phyloP scores from a whole-genome alignment of 306 rosid genomes.

The Canavalia ensiformis region DNA sequence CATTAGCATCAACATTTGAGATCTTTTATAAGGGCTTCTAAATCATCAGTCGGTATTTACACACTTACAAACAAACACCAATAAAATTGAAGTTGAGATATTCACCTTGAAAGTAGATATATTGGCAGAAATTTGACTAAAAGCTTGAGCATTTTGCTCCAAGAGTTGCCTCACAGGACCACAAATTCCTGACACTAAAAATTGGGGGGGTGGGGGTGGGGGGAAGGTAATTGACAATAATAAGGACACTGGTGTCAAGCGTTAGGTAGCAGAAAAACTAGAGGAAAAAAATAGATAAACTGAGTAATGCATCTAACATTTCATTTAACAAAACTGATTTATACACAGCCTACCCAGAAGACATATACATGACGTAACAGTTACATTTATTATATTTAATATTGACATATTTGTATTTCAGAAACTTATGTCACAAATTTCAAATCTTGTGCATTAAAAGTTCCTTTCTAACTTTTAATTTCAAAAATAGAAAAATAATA shows the following conservation, averaged over 20 bases:
- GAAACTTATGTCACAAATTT: neutral
- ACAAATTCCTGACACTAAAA: conserved; percentile 64
- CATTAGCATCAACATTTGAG: neutral
- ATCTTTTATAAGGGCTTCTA: neutral
- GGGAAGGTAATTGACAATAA: conserved; percentile 43
- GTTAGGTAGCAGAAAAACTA: neutral
- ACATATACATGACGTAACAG: conserved; percentile 11
- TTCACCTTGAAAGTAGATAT: conserved; percentile 78
- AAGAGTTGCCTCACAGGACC: conserved; percentile 69
- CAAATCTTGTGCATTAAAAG: neutral
- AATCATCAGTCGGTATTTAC: conserved; percentile 13
- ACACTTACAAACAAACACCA: conserved; percentile 4
- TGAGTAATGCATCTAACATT: neutral
- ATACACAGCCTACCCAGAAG: conserved; percentile 10
- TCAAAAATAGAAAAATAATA: neutral
- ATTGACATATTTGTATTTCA: neutral
- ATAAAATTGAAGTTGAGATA: conserved; percentile 42
- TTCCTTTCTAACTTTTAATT: neutral
- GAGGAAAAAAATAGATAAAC: neutral
- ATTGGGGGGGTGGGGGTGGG: conserved; percentile 1
- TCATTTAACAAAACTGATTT: neutral
- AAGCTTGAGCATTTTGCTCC: conserved; percentile 85
- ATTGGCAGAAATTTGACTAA: conserved; percentile 75
- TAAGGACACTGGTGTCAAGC: neutral
- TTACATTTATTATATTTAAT: neutral